A percentile compares a stretch with the other conserved stretches of the same genome.
phyloP scores from a whole-genome alignment of 495 filamentous ascomycete species.

The Podospora fimiseda region DNA sequence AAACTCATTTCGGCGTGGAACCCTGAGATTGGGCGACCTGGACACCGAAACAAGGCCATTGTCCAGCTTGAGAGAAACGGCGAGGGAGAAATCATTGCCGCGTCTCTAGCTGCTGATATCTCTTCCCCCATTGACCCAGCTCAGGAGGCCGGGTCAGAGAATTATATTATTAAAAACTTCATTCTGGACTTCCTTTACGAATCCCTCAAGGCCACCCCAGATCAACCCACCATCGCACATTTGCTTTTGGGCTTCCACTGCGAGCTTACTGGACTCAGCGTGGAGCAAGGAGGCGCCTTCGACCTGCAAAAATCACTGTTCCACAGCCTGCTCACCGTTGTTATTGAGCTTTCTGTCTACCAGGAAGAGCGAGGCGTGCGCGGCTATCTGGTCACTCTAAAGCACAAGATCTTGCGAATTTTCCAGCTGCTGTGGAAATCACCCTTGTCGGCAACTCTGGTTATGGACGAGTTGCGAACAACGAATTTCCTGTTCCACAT shows the following conservation, averaged over 20 bases:
- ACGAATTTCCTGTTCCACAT: slow-evolving; percentile 68
- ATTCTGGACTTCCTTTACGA: slow-evolving; percentile 77
- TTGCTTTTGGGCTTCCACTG: slow-evolving; percentile 83
- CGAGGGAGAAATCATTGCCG: slow-evolving; percentile 62
- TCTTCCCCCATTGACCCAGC: slow-evolving; percentile 56
- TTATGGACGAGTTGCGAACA: slow-evolving; percentile 68
- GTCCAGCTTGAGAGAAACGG: slow-evolving; percentile 66
- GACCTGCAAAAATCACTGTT: slow-evolving; percentile 66
- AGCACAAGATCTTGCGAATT: slow-evolving; percentile 68
- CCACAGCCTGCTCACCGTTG: slow-evolving; percentile 65
- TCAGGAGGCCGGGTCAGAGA: slow-evolving; percentile 53
- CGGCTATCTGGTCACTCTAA: slow-evolving; percentile 67
- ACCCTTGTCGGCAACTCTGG: slow-evolving; percentile 66
- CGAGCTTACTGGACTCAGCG: slow-evolving; percentile 54
- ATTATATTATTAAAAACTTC: slow-evolving; percentile 68
- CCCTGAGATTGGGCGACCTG: slow-evolving; percentile 40
- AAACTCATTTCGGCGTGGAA: slow-evolving; percentile 59
- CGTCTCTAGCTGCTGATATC: slow-evolving; percentile 61
- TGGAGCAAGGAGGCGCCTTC: slow-evolving; percentile 59
- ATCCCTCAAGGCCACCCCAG: slow-evolving; percentile 62
- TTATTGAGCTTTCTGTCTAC: slow-evolving; percentile 55
- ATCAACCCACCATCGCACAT: slow-evolving; percentile 77
- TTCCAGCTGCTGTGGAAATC: slow-evolving; percentile 77
- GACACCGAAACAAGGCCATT: slow-evolving; percentile 69
- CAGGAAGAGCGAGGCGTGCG: slow-evolving; percentile 53